phyloP scores from a whole-genome alignment of 2,329 filamentous ascomycete genomes.

The Zelopaecilomyces penicillatus region DNA sequence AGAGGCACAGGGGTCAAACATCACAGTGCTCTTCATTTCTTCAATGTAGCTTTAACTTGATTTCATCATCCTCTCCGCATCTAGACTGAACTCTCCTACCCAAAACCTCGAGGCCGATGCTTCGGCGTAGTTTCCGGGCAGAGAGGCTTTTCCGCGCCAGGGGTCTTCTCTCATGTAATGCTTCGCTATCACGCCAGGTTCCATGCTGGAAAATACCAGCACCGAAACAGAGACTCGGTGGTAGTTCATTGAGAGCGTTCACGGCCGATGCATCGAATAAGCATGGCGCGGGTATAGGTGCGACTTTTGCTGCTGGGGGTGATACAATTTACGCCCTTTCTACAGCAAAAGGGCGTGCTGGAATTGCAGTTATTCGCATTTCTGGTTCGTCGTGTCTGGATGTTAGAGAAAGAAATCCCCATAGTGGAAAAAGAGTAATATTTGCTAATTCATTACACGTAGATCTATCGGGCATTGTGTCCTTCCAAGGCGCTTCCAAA shows the following conservation, averaged over 20 bases:
- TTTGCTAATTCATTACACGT: slow-evolving; percentile 4
- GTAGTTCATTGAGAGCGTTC: background rate
- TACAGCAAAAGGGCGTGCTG: slow-evolving; percentile 74
- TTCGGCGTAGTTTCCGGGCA: slow-evolving; percentile 15
- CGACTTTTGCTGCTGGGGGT: slow-evolving; percentile 11
- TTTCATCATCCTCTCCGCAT: too few relatives aligned
- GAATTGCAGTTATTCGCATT: slow-evolving; percentile 82
- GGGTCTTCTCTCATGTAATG: slow-evolving; percentile 5
- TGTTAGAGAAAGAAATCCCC: slow-evolving; percentile 32
- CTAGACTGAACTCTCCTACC: too few relatives aligned
- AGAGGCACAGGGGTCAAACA: too few relatives aligned
- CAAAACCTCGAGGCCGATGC: slow-evolving; percentile 12
- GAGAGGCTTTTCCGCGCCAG: slow-evolving; percentile 12
- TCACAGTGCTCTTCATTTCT: too few relatives aligned
- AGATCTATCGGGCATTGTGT: slow-evolving; percentile 46
- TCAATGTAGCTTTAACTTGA: too few relatives aligned
- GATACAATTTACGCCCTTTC: slow-evolving; percentile 89
- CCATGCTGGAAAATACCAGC: slow-evolving; percentile 6
- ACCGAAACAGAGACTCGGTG: background rate
- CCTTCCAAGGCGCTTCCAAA: slow-evolving; percentile 35
- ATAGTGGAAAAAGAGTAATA: background rate
- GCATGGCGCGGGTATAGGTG: background rate
- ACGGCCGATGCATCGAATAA: background rate
- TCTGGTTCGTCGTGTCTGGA: slow-evolving; percentile 70
- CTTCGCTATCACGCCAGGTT: slow-evolving; percentile 3